phyloP scores from a whole-genome alignment of 1,139 yeast genomes.

The Meyerozyma smithsonii region DNA sequence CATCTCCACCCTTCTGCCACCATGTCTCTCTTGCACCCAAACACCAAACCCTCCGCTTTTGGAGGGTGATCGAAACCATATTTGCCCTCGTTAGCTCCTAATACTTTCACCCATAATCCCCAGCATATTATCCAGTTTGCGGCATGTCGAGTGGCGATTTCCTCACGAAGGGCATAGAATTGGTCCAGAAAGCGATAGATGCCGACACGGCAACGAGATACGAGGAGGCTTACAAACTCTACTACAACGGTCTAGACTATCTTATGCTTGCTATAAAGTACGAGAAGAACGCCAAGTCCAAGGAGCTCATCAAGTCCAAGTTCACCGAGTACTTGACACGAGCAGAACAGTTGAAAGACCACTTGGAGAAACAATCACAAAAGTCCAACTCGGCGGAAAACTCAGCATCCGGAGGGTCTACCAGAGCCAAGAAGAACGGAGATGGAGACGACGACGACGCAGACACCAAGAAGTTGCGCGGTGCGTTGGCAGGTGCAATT shows the following conservation, averaged over 20 bases:
- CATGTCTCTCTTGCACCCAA: too few species aligned
- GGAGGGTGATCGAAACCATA: neutral
- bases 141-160: constrained; percentile 47
- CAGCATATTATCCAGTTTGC: neutral
- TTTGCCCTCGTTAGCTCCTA: neutral
- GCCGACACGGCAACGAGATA: constrained; percentile 88
- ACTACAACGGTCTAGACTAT: constrained; percentile 91
- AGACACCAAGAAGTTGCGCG: constrained; percentile 82
- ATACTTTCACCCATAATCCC: neutral
- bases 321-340: constrained; percentile 88
- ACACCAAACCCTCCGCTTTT: too few species aligned
- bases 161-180: constrained; percentile 85
- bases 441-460: constrained; percentile 66
- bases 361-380: constrained; percentile 61
- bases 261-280: constrained; percentile 94
- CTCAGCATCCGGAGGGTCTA: constrained; percentile 49
- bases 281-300: constrained; percentile 86
- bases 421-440: constrained; percentile 53
- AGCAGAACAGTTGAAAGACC: constrained; percentile 92
- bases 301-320: constrained; percentile 82
- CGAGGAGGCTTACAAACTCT: constrained; percentile 90
- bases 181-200: constrained; percentile 91
- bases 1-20: too few species aligned
- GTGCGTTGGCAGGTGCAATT: constrained; percentile 91
- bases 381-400: constrained; percentile 46